These are phyloP conservation scores for Chlorella sp. DNA, from an alignment of 139 green algal species.

Conservation along the genomic window DNA sequence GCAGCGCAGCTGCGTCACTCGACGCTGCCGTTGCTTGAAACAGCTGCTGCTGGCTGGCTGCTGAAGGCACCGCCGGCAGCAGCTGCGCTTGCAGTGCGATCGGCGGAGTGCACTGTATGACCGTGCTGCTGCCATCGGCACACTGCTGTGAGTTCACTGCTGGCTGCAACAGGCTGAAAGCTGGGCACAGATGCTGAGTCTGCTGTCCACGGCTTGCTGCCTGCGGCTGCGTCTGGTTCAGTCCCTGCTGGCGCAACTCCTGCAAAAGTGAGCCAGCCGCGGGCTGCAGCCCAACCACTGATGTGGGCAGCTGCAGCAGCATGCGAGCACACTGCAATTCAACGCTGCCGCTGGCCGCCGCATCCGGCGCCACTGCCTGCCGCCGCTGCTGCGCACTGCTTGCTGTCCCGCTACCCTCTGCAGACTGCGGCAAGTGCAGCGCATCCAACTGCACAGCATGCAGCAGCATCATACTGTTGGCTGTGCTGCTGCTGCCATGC, in stretches of 20 bases:
- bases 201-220: background rate
- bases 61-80: background rate
- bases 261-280: background rate
- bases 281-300: background rate
- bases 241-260: background rate
- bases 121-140: background rate
- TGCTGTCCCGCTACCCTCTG: background rate
- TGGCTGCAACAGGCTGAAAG: constrained; percentile 6
- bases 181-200: background rate
- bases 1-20: background rate
- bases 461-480: background rate
- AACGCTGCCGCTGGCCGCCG: background rate
- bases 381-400: too few species aligned
- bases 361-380: background rate
- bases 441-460: background rate
- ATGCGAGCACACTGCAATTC: background rate
- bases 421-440: background rate
- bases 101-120: too few species aligned
- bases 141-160: background rate
- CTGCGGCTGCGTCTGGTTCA: background rate
- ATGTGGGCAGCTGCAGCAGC: background rate
- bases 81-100: background rate
- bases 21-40: background rate
- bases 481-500: background rate
- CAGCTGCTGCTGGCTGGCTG: background rate